Percentiles rank a stretch among this genome's conserved stretches.
Conservation (phyloP, 78 protist genomes). For the Dictyostelium firmibasis region DNA sequence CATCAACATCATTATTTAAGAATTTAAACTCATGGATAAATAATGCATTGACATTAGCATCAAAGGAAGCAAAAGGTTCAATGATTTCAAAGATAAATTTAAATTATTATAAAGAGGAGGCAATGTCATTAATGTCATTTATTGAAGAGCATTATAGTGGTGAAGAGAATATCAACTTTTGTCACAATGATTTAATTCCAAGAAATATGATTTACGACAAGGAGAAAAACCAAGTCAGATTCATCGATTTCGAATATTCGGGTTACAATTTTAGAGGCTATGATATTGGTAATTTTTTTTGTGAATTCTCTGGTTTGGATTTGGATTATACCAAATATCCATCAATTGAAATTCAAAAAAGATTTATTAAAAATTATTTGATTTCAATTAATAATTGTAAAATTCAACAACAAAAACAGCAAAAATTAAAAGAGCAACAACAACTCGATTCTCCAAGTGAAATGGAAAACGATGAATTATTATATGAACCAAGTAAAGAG, state of each 20-base stretch:
- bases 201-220: constrained; percentile 81
- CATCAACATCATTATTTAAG: constrained; percentile 15
- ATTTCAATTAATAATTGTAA: not conserved
- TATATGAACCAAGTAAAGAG: constrained; percentile 23
- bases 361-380: constrained; percentile 66
- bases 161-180: constrained; percentile 21
- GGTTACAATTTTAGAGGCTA: constrained; percentile 78
- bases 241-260: constrained; percentile 66
- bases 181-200: constrained; percentile 82
- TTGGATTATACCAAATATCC: constrained; percentile 67
- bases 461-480: not conserved
- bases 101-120: constrained; percentile 38
- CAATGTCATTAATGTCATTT: constrained; percentile 7
- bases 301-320: constrained; percentile 81
- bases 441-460: no score
- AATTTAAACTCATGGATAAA: constrained; percentile 56
- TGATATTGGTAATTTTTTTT: constrained; percentile 81
- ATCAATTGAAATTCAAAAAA: constrained; percentile 38
- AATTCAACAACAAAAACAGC: not conserved
- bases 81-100: not conserved
- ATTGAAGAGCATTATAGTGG: not conserved
- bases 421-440: not conserved
- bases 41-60: not conserved
- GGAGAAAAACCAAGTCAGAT: constrained; percentile 30
- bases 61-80: not conserved